A percentile compares a stretch with the other conserved stretches of the same genome.
phyloP scores from a whole-genome alignment of 129 eudicot genomes.

The Chrysanthemum seticuspe region DNA sequence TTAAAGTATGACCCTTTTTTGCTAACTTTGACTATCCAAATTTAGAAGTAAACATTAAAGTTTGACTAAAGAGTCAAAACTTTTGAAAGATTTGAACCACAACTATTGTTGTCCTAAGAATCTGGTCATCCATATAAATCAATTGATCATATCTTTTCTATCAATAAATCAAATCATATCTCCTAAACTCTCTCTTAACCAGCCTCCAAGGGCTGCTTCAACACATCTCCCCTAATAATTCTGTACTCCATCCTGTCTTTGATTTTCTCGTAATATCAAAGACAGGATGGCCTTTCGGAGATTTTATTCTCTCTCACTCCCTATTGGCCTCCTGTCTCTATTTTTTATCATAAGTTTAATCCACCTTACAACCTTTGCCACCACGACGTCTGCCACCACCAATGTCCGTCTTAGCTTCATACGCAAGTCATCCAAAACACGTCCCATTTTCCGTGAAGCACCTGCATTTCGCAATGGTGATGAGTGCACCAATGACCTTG shows the following conservation, averaged over 20 bases:
- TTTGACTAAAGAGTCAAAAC: slow-evolving; percentile 23
- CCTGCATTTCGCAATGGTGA: slow-evolving; percentile 50
- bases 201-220: slow-evolving; percentile 47
- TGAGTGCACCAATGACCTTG: slow-evolving; percentile 19
- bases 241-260: slow-evolving; percentile 16
- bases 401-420: slow-evolving; percentile 29
- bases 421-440: slow-evolving; percentile 28
- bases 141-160: slow-evolving; percentile 20
- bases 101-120: slow-evolving; percentile 24
- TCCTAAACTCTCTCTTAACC: slow-evolving; percentile 48
- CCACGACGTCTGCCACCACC: slow-evolving; percentile 24
- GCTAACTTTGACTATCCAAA: slow-evolving; percentile 7
- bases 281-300: slow-evolving; percentile 72
- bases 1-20: not conserved
- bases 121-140: slow-evolving; percentile 36
- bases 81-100: slow-evolving; percentile 6
- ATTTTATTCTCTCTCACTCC: slow-evolving; percentile 29
- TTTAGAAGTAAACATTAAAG: not conserved
- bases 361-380: slow-evolving; percentile 3
- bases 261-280: slow-evolving; percentile 15
- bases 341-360: slow-evolving; percentile 12
- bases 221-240: slow-evolving; percentile 23
- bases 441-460: slow-evolving; percentile 48
- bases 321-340: slow-evolving; percentile 71
- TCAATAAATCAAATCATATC: slow-evolving; percentile 26